phyloP scores from a whole-genome alignment of 31 red algal genomes.

The Asparagopsis taxiformis region DNA sequence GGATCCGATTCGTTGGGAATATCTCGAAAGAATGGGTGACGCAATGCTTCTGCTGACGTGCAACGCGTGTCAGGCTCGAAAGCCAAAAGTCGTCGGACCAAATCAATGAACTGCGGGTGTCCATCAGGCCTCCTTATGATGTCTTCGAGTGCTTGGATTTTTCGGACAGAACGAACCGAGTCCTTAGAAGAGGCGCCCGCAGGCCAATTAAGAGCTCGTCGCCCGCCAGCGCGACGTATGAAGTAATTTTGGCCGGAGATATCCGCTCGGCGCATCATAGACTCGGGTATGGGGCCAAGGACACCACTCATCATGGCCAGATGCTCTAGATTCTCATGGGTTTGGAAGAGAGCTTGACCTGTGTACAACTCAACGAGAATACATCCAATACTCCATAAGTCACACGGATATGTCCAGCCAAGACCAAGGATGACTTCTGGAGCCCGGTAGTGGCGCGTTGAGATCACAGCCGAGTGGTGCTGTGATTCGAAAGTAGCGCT shows the following conservation, averaged over 20 bases:
- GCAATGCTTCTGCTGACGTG: slow-evolving; percentile 71
- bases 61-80: slow-evolving; percentile 77
- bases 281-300: slow-evolving; percentile 80
- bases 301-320: slow-evolving; percentile 87
- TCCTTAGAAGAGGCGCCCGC: slow-evolving; percentile 61
- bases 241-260: slow-evolving; percentile 66
- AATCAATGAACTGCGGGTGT: slow-evolving; percentile 64
- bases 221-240: slow-evolving; percentile 45
- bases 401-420: slow-evolving; percentile 85
- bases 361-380: slow-evolving; percentile 95
- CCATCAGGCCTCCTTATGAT: slow-evolving; percentile 54
- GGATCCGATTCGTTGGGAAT: slow-evolving; percentile 17
- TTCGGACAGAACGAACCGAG: slow-evolving; percentile 46
- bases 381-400: slow-evolving; percentile 98
- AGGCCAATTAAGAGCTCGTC: slow-evolving; percentile 68
- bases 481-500: slow-evolving; percentile 91
- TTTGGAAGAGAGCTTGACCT: slow-evolving; percentile 89
- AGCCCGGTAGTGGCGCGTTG: slow-evolving; percentile 94
- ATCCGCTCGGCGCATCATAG: slow-evolving; percentile 68
- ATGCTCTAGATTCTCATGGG: slow-evolving; percentile 89
- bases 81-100: slow-evolving; percentile 63
- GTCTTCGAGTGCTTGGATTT: slow-evolving; percentile 43
- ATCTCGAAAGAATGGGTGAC: slow-evolving; percentile 75
- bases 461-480: slow-evolving; percentile 90
- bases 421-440: slow-evolving; percentile 97